phyloP scores from a whole-genome alignment of 441 rosid species.

The Syzygium malaccense region DNA sequence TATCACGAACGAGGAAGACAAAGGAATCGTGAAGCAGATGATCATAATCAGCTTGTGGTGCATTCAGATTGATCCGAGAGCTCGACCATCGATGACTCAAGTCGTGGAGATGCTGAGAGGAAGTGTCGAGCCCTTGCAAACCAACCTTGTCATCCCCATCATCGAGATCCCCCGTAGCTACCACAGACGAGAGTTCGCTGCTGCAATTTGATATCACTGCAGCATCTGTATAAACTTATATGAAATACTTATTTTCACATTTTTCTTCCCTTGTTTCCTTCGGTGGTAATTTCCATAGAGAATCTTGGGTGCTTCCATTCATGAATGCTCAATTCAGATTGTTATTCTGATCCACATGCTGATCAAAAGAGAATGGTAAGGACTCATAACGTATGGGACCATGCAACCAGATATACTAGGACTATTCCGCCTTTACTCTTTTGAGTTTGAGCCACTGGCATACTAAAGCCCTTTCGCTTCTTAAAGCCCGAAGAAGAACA shows the following conservation, averaged over 20 bases:
- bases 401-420: no score
- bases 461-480: no score
- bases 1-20: accelerated
- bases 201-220: background rate
- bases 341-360: no score
- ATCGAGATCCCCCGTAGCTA: accelerated
- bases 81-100: background rate
- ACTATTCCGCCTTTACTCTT: no score
- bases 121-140: background rate
- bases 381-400: no score
- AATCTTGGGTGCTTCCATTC: background rate
- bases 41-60: background rate
- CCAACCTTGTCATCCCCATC: background rate
- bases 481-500: no score
- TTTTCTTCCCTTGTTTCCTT: no score
- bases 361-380: no score
- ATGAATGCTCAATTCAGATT: background rate
- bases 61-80: background rate
- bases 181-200: accelerated
- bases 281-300: no score
- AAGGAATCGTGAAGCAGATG: accelerated
- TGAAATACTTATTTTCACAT: background rate
- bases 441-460: no score
- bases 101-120: accelerated
- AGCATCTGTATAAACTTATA: no score